Percentiles rank a stretch among this genome's conserved stretches.
Conservation (phyloP, 148 eudicot species). For the Dysphania ambrosioides region DNA sequence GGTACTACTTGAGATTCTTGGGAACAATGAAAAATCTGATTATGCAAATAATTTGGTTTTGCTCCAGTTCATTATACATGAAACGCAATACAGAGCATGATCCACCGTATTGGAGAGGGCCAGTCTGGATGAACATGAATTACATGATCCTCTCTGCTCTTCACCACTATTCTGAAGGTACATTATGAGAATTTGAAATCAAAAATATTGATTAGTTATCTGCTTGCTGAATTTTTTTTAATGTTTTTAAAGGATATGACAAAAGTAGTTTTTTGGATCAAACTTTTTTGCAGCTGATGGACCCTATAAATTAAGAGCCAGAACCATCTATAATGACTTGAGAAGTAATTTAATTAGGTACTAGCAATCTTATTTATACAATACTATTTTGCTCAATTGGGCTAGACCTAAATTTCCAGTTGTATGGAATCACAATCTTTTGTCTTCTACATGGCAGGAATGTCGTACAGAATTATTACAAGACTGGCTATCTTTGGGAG, state of each 20-base stretch:
- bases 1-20: background rate
- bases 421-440: background rate
- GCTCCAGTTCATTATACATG: conserved; percentile 82
- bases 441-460: conserved; percentile 48
- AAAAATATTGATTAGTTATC: background rate
- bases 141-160: conserved; percentile 92
- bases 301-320: conserved; percentile 63
- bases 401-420: background rate
- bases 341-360: conserved; percentile 83
- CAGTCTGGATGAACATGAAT: conserved; percentile 95
- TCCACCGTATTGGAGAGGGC: conserved; percentile 96
- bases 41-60: conserved; percentile 12
- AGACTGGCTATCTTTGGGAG: conserved; percentile 82
- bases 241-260: background rate
- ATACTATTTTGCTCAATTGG: conserved; percentile 2
- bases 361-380: background rate
- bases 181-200: background rate
- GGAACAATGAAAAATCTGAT: background rate
- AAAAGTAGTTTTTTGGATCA: background rate
- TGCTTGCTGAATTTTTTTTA: conserved; percentile 1
- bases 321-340: conserved; percentile 50
- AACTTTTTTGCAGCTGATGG: conserved; percentile 54
- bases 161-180: conserved; percentile 84
- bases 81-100: conserved; percentile 93
- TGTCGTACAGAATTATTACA: conserved; percentile 56